phyloP scores from a whole-genome alignment of 805 yeast species.

The Yamadazyma kitorensis region DNA sequence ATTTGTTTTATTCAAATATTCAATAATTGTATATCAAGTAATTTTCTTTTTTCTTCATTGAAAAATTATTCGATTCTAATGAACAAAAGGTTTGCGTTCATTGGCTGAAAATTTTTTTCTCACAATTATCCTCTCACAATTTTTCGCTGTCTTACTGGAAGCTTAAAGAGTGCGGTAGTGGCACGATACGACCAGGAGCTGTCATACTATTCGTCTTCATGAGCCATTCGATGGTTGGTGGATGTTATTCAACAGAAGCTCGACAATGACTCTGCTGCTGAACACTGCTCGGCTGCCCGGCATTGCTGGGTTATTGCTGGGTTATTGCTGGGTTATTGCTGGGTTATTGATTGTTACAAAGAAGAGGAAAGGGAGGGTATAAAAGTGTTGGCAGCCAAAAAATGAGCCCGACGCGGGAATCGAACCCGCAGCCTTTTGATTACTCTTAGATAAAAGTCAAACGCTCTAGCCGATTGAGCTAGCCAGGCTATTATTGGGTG shows the following conservation, averaged over 20 bases:
- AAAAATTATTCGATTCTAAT: slow-evolving; percentile 16
- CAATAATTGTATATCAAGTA: background rate
- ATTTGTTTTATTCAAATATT: background rate
- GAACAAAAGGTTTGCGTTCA: slow-evolving; percentile 22
- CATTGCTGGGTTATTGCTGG: too few species aligned
- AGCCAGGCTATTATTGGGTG: slow-evolving; percentile 10
- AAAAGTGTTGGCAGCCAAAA: too few species aligned
- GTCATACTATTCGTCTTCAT: too few species aligned
- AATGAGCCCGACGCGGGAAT: slow-evolving; percentile 14
- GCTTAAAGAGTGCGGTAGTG: background rate
- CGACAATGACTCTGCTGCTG: background rate
- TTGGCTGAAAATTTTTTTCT: slow-evolving; percentile 14
- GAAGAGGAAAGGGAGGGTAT: too few species aligned
- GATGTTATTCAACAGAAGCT: background rate
- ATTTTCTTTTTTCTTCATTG: slow-evolving; percentile 11
- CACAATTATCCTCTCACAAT: too few species aligned
- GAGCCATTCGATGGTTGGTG: background rate
- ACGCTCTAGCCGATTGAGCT: slow-evolving; percentile 17
- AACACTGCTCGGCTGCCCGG: too few species aligned
- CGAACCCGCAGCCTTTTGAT: slow-evolving; percentile 17
- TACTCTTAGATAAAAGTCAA: slow-evolving; percentile 11
- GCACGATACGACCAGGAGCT: slow-evolving; percentile 1
- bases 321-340: background rate
- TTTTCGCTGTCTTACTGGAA: background rate
- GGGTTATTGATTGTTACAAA: background rate